These are phyloP conservation scores for Auxenochlorella pyrenoidosa DNA, from an alignment of 139 green algal genomes.

Conservation along the genomic window DNA sequence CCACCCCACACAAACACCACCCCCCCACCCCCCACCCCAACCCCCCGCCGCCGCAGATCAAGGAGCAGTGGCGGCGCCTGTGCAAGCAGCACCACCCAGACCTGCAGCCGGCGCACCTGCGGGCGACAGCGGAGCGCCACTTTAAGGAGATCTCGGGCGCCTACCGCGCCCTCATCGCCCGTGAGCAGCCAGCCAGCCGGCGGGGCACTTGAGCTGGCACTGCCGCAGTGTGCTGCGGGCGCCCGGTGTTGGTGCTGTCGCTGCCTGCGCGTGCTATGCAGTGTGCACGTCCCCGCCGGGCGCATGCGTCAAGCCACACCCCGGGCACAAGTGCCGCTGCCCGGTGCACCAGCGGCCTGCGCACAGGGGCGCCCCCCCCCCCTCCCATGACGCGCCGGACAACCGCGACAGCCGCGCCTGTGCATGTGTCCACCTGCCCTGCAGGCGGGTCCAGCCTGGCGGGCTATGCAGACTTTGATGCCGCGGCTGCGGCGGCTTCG, in stretches of 20 bases:
- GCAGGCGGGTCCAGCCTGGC: slow-evolving; percentile 12
- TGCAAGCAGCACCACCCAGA: slow-evolving; percentile 34
- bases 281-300: too few species aligned
- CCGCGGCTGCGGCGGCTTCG: background rate
- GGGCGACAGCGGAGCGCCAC: background rate
- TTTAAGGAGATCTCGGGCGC: slow-evolving; percentile 24
- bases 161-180: slow-evolving; percentile 1
- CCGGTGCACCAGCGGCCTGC: background rate
- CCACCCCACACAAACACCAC: background rate
- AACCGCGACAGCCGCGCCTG: background rate
- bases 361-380: too few species aligned
- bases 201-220: too few species aligned
- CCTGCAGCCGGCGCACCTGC: slow-evolving; percentile 29
- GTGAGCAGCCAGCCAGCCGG: background rate
- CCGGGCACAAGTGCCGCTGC: background rate
- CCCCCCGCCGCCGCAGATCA: slow-evolving; percentile 5
- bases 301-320: background rate
- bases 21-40: background rate
- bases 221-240: too few species aligned
- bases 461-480: slow-evolving; percentile 9
- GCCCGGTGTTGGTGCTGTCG: too few species aligned
- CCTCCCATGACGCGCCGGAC: too few species aligned
- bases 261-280: too few species aligned
- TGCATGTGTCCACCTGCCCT: background rate
- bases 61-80: slow-evolving; percentile 27